Base-by-base conservation (phyloP, 2,329 filamentous ascomycete species). In the Fusarium citri region DNA sequence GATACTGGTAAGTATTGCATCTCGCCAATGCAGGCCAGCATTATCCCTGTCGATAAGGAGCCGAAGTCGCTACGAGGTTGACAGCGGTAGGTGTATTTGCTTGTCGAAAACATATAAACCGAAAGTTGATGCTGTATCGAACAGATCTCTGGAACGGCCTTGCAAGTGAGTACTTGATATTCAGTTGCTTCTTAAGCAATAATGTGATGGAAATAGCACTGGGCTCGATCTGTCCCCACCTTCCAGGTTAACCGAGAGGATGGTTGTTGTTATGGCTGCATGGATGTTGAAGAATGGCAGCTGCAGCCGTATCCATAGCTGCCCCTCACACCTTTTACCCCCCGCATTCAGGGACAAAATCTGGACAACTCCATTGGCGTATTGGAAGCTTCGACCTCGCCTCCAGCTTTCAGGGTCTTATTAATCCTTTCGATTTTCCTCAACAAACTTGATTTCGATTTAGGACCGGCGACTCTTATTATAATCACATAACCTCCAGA, bases 281-380 rank as follows among this genome's bases (percentile, higher is more conserved):
- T 40, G 37, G 51, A 28, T 55, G 50, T 40, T 46, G 31, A 22
- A 28, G 30, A 56, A 34, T 64, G 45, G 59, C 59, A 69, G 64
- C 61, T 63, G 61, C 62, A 63, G 55, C n/a, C 18, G 12, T 20
- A n/a, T 11, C 28, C 47, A 23, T 43, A 25, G 23, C 28, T 66
- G 64, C 67, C 69, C 72, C 72, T 16, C 57, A 59, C 50, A 30
- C 25, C 50, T 43, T 54, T 11, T 20, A 25, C 45, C n/a, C 72
- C 72, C 71, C 71, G 72, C 72, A 74, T 72, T 74, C 60, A 63
- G 72, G 72, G 72, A 72, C 49, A 48, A 31, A 14, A 34, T 56
- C 26, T 43, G 28, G 20, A 47, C 20, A 18, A 30, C 23, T 37
- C 64, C 26, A 74, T 75, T 74, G 66, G 72, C 18, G 16, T 31